Evolutionary conservation across 2,329 filamentous ascomycete genomes (phyloP), one percentile per base, ranked within the genome.

Genomic region (Raffaelea arxii): DNA sequence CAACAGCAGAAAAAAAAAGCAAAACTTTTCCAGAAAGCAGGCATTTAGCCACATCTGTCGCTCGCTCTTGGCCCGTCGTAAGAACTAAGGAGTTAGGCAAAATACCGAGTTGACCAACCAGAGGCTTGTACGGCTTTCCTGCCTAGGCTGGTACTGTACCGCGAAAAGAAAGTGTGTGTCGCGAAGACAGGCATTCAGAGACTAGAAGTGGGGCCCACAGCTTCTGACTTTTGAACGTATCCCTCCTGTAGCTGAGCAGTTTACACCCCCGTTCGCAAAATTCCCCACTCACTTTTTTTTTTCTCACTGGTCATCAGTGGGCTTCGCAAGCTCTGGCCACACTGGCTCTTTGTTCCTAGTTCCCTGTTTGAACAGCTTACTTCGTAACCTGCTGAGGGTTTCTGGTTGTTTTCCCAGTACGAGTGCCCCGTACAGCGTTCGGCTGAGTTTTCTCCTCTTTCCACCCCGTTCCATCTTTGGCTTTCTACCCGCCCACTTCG

Each of bases 21-120:
- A 36, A 12, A 12, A 12, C 32, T 36, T 18, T 36, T 36, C 32
- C 32, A n/a, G n/a, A n/a, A n/a, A n/a, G n/a, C n/a, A n/a, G n/a
- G n/a, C n/a, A n/a, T n/a, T n/a, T n/a, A n/a, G n/a, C n/a, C n/a
- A n/a, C n/a, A n/a, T n/a, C 32, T 36, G 32, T 36, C 32, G 32
- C 32, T 36, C 7, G 14, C 32, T 6, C 32, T 18, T 36, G 19
- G 14, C 6, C 32, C 46, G n/a, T 36, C 35, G 42, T 42, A 11
- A 41, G 35, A 47, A 45, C 48, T 47, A 50, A 38, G 41, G 18
- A 48, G 41, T 46, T 49, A 49, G 45, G 39, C 47, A n/a, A 22
- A 36, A 22, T n/a, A 35, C 35, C 43, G 18, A 32, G 39, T 6
- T 41, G 44, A 27, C 50, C 50, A 51, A 51, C 45, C 50, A 49